Base-by-base conservation (phyloP, 2,329 filamentous ascomycete species). In the Chrysoporthe deuterocubensis region DNA sequence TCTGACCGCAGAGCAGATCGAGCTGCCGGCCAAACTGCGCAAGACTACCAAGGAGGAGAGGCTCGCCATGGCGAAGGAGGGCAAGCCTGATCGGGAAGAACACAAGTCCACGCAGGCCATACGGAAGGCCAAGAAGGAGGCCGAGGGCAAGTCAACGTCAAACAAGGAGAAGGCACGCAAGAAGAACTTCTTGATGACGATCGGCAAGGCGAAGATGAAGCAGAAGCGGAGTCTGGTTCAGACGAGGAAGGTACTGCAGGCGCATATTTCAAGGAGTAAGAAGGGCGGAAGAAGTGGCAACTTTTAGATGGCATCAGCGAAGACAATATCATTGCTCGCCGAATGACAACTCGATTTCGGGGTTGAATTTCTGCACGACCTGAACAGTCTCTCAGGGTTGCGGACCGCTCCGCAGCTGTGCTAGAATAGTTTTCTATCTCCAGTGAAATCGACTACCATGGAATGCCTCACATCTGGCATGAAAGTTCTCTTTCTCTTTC, bases 161-260 rank as follows among this genome's bases (percentile, higher is more conserved):
- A 99, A 99, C 81, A 92, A 92, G 82, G 96, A 99, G 84, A 99
- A 99, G 88, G 89, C 92, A 54, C 85, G 95, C 73, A 93, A 93
- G 86, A 99, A 99, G 92, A 99, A 99, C 80, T 97, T 99, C 81
- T 78, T 99, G 75, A 99, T 99, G 96, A 98, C 95, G 50, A 81
- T 99, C 69, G 93, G 95, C 68, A 98, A 99, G 84, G 96, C 96
- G 13, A 96, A 96, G 85, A 88, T 87, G 73, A 99, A 98, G 85
- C 91, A 96, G 76, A 97, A 97, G 90, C 87, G 94, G 76, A 97
- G 93, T 87, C 82, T 99, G 79, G 88, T 92, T 14, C 91, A 97
- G 81, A 94, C 93, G 71, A 88, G 88, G 76, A 93, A 91, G 81
- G 88, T 94, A 46, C 80, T 98, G 72, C 90, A 88, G 77, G 92